Evolutionary conservation across 139 green algal genomes (phyloP).

Genomic region (Tetraselmis chui): DNA sequence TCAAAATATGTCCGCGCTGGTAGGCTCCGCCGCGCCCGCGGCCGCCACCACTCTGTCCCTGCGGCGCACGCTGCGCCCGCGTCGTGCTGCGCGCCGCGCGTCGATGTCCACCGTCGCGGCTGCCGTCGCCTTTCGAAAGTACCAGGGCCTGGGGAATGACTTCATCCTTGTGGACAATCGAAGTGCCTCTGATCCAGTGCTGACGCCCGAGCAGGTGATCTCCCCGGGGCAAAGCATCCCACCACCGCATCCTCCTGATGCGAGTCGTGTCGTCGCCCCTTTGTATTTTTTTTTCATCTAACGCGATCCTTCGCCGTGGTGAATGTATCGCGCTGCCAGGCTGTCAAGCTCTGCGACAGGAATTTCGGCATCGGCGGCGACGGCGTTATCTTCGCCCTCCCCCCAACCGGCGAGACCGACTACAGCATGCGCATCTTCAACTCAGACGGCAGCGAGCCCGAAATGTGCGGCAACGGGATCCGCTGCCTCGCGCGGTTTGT

Average conservation of each 20-base stretch:
- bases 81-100: too few species aligned
- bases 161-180: constrained; percentile 89
- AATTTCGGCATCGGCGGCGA: constrained; percentile 96
- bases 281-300: not conserved
- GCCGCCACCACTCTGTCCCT: too few species aligned
- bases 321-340: constrained; percentile 70
- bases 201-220: too few species aligned
- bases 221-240: too few species aligned
- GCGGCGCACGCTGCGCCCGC: too few species aligned
- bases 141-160: constrained; percentile 97
- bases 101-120: too few species aligned
- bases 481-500: constrained; percentile 91
- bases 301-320: too few species aligned
- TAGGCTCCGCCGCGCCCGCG: too few species aligned
- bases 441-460: constrained; percentile 90
- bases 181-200: too few species aligned
- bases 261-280: too few species aligned
- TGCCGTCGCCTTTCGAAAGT: constrained; percentile 89
- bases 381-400: constrained; percentile 92
- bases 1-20: too few species aligned
- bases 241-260: too few species aligned
- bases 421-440: constrained; percentile 98
- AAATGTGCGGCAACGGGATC: constrained; percentile 99
- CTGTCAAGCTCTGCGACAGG: constrained; percentile 80
- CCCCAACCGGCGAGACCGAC: constrained; percentile 57